phyloP scores from a whole-genome alignment of 139 green algal species.

The Auxenochlorella protothecoides region DNA sequence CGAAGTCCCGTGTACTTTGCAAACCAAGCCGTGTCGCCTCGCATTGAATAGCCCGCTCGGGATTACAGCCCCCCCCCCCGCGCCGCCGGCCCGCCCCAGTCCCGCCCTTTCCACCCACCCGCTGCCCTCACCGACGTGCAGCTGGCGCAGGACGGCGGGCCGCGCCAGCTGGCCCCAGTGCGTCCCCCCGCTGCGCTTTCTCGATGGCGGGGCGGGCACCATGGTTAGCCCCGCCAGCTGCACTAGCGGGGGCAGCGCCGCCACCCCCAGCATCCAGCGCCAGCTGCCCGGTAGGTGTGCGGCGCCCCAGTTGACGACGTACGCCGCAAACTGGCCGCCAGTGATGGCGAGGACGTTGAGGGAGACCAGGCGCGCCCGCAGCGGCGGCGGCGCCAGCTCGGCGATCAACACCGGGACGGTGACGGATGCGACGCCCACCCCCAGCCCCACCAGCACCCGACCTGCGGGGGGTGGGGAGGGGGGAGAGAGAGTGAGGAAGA shows the following conservation, averaged over 20 bases:
- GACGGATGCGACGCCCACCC: constrained; percentile 44
- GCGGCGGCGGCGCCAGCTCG: constrained; percentile 21
- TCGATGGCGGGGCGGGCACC: constrained; percentile 55
- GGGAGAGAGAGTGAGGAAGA: not conserved
- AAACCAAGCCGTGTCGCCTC: too few relatives aligned
- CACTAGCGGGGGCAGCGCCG: constrained; percentile 39
- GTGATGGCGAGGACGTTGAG: constrained; percentile 62
- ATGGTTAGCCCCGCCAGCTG: constrained; percentile 37
- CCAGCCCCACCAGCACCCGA: constrained; percentile 40
- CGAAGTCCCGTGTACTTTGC: too few relatives aligned
- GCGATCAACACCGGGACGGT: constrained; percentile 57
- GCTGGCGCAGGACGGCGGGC: constrained; percentile 2
- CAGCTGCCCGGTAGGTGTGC: constrained; percentile 43
- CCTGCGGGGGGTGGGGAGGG: constrained; percentile 15
- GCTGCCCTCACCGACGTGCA: constrained; percentile 26
- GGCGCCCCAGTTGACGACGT: constrained; percentile 16
- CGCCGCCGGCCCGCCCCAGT: too few relatives aligned
- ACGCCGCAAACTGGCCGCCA: constrained; percentile 50
- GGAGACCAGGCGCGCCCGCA: constrained; percentile 39
- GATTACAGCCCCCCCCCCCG: too few relatives aligned
- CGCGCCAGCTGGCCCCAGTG: constrained; percentile 7
- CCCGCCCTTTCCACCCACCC: too few relatives aligned
- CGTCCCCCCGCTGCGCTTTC: constrained; percentile 20
- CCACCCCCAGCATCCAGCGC: constrained; percentile 68
- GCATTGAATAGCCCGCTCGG: too few relatives aligned